phyloP scores from a whole-genome alignment of 768 basidiomycete genomes.

The Punctularia strigosozonata region DNA sequence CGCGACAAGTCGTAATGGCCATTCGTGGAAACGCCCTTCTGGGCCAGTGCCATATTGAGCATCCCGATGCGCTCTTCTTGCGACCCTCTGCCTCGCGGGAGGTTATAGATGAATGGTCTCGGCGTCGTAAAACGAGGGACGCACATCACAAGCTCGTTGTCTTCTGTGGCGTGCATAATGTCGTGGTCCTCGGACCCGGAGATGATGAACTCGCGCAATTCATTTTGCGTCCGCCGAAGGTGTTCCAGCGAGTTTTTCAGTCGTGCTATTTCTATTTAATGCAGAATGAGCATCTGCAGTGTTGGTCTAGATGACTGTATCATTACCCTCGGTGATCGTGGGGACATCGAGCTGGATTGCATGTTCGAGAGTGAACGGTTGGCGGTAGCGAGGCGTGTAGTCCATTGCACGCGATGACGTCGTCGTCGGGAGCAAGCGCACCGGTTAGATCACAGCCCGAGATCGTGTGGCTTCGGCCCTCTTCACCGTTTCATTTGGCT shows the following conservation, averaged over 20 bases:
- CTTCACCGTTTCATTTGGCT: too few species aligned
- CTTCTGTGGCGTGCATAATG: conserved; percentile 45
- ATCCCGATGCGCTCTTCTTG: conserved; percentile 69
- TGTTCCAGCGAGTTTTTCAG: conserved; percentile 60
- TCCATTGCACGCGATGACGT: too few species aligned
- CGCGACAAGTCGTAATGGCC: conserved; percentile 37
- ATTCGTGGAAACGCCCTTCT: conserved; percentile 37
- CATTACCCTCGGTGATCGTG: conserved; percentile 59
- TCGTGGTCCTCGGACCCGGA: conserved; percentile 39
- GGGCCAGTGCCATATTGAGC: conserved; percentile 48
- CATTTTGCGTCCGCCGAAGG: conserved; percentile 48
- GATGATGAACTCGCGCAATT: conserved; percentile 36
- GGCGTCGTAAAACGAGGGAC: conserved; percentile 8
- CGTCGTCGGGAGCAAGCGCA: too few species aligned
- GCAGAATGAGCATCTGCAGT: conserved; percentile 1
- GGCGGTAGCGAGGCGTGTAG: conserved; percentile 51
- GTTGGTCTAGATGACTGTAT: neutral
- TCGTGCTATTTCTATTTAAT: conserved; percentile 54
- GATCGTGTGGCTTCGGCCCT: too few species aligned
- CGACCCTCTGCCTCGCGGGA: conserved; percentile 38
- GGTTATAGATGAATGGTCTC: conserved; percentile 3
- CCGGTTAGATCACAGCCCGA: too few species aligned
- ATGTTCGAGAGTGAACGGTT: conserved; percentile 65
- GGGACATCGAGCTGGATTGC: conserved; percentile 53
- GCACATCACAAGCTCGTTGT: conserved; percentile 67